Evolutionary conservation across 192 early-diverging fungal species (phyloP).

Genomic region (Lobosporangium transversale): DNA sequence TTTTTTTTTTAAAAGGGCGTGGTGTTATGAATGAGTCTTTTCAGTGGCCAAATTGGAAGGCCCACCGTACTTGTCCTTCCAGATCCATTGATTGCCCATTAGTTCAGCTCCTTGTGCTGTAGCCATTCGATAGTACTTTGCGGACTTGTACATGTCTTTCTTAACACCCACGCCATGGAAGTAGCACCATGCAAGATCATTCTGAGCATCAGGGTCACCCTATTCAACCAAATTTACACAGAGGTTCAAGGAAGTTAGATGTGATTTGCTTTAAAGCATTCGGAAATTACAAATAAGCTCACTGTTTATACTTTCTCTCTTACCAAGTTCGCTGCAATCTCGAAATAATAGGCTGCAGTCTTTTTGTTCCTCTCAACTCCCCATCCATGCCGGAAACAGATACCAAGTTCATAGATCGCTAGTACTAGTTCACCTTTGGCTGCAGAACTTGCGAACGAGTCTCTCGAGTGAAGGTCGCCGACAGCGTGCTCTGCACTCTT

Average conservation of each 20-base stretch:
- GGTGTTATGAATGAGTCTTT: constrained; percentile 8
- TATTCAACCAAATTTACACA: too few relatives aligned
- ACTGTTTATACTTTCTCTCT: too few relatives aligned
- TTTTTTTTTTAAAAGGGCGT: too few relatives aligned
- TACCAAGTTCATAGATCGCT: constrained; percentile 83
- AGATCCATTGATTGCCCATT: constrained; percentile 87
- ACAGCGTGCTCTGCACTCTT: constrained; percentile 75
- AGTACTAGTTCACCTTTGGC: constrained; percentile 75
- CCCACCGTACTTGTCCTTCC: constrained; percentile 78
- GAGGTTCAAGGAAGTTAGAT: too few relatives aligned
- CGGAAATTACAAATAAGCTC: too few relatives aligned
- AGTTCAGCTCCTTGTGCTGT: constrained; percentile 71
- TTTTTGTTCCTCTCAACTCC: constrained; percentile 77
- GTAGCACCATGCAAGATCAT: constrained; percentile 79
- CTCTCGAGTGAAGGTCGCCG: constrained; percentile 65
- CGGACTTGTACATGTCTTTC: constrained; percentile 74
- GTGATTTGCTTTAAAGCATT: too few relatives aligned
- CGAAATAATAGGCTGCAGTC: constrained; percentile 83
- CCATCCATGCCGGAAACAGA: constrained; percentile 85
- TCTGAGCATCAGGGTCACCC: constrained; percentile 84
- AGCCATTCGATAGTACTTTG: constrained; percentile 80
- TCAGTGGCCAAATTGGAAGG: constrained; percentile 16
- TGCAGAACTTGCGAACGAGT: constrained; percentile 63
- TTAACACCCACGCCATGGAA: constrained; percentile 80
- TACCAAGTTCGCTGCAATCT: constrained; percentile 77